Conservation (phyloP, 1,139 yeast genomes). For the Suhomyces maxii region DNA sequence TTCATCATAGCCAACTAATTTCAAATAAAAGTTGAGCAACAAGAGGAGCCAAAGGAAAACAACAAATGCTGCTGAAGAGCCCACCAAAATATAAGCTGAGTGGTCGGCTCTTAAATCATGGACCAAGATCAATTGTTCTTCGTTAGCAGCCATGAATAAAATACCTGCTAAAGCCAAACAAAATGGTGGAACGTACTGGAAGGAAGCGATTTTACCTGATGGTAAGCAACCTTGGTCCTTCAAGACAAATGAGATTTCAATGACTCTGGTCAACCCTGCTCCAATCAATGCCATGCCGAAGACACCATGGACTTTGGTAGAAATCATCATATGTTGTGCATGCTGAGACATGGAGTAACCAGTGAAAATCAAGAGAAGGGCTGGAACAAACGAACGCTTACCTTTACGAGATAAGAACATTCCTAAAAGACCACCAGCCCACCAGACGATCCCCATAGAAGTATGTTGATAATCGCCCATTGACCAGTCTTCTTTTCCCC, state of each 20-base stretch:
- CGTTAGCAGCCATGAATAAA: conserved; percentile 88
- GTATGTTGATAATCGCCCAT: conserved; percentile 95
- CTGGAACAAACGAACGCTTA: conserved; percentile 74
- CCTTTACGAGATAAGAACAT: conserved; percentile 68
- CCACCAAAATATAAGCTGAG: conserved; percentile 75
- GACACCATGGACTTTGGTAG: conserved; percentile 83
- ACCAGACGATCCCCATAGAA: conserved; percentile 94
- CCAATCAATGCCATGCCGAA: conserved; percentile 80
- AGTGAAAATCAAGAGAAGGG: conserved; percentile 76
- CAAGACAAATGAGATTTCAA: conserved; percentile 74
- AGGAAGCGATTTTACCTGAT: conserved; percentile 55
- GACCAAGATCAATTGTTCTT: conserved; percentile 77
- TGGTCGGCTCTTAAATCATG: conserved; percentile 79
- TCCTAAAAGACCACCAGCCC: conserved; percentile 91
- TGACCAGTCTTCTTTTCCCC: conserved; percentile 86
- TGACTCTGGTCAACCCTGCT: conserved; percentile 72
- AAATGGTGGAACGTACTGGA: conserved; percentile 84
- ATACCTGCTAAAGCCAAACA: conserved; percentile 76
- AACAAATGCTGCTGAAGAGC: conserved; percentile 72
- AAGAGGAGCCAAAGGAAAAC: conserved; percentile 65
- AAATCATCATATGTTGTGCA: conserved; percentile 67
- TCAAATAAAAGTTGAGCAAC: conserved; percentile 57
- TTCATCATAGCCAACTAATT: conserved; percentile 48
- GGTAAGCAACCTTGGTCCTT: conserved; percentile 51
- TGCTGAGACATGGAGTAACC: conserved; percentile 96